Conservation (phyloP, 306 rosid genomes). For the Sicyos edulis region DNA sequence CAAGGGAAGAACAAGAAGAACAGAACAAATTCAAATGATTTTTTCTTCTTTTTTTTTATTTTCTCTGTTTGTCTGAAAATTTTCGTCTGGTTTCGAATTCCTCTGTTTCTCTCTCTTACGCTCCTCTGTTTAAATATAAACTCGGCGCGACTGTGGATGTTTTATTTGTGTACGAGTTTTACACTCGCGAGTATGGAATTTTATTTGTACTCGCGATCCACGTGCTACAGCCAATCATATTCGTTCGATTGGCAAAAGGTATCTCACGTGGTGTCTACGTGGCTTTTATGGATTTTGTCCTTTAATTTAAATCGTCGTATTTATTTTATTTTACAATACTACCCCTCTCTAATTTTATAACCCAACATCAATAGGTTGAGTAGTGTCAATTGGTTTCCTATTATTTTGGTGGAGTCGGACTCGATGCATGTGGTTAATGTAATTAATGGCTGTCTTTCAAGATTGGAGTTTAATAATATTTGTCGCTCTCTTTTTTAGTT, state of each 20-base stretch:
- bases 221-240: constrained; percentile 18
- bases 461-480: too few relatives aligned
- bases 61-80: not conserved
- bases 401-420: too few relatives aligned
- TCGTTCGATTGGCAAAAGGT: not conserved
- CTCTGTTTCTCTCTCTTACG: constrained; percentile 13
- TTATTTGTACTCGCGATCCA: constrained; percentile 4
- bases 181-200: not conserved
- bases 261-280: not conserved
- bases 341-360: too few relatives aligned
- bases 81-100: not conserved
- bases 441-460: too few relatives aligned
- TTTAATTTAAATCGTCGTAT: too few relatives aligned
- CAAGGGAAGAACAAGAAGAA: not conserved
- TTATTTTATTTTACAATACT: too few relatives aligned
- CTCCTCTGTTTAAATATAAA: constrained; percentile 9
- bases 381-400: too few relatives aligned
- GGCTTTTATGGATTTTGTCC: not conserved
- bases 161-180: not conserved
- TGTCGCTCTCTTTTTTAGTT: too few relatives aligned
- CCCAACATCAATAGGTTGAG: too few relatives aligned
- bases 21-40: not conserved
- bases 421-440: too few relatives aligned
- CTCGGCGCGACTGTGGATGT: not conserved
- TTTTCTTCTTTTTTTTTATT: not conserved